These are phyloP conservation scores for Tympanopsis confertula DNA, from an alignment of 2,329 filamentous ascomycete genomes.

Conservation along the genomic window DNA sequence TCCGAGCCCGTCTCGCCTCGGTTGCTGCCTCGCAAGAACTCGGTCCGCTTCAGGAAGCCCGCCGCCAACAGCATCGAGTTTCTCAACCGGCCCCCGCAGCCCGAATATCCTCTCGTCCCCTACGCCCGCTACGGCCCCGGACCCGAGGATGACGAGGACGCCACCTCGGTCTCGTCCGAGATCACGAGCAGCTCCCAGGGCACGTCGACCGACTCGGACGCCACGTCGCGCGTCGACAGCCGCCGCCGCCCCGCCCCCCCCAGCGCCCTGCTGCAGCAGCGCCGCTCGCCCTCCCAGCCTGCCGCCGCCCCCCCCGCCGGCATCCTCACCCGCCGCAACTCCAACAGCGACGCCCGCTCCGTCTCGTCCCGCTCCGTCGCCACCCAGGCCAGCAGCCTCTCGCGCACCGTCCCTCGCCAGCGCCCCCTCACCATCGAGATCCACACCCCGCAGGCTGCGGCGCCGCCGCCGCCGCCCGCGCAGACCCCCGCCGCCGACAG, in stretches of 20 bases:
- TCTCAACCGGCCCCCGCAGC: background rate
- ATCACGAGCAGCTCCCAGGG: background rate
- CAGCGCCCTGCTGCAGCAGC: background rate
- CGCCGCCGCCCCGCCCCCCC: too few species aligned
- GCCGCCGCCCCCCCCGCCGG: too few species aligned
- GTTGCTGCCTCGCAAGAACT: background rate
- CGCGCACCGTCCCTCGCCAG: background rate
- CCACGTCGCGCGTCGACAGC: background rate
- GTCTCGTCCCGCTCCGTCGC: background rate
- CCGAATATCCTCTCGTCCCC: background rate
- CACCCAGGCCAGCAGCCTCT: background rate
- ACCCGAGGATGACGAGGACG: background rate
- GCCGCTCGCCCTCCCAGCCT: background rate
- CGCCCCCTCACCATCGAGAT: background rate
- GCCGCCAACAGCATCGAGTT: background rate
- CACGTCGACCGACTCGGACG: background rate
- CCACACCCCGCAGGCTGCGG: background rate
- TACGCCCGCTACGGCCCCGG: background rate
- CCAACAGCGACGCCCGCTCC: background rate
- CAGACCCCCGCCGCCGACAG: background rate
- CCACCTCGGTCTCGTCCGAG: background rate
- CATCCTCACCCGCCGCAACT: background rate
- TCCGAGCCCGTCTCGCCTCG: background rate
- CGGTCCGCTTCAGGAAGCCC: background rate
- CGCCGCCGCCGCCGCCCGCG: too few species aligned